Base-by-base conservation (phyloP, 108 stramenopile species). In the Schizochytrium sp. region DNA sequence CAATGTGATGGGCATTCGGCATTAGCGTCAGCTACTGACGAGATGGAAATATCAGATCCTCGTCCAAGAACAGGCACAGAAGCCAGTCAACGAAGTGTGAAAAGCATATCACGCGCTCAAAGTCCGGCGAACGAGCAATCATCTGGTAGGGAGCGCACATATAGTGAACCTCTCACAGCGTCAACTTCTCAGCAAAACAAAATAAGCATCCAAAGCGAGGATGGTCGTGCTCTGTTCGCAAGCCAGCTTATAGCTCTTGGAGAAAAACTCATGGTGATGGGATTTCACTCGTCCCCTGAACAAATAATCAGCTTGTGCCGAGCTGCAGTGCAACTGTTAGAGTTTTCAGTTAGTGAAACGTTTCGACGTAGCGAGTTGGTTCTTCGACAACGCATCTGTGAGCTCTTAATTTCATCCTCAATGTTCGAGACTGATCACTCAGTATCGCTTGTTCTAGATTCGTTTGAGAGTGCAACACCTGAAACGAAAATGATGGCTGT, bases 271-370 rank as follows among this genome's bases (percentile, higher is more conserved):
- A 69, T 69, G 5, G 42, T 69, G 0, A 69, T 69, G 64, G 64
- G 64, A 7, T 83, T 38, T 40, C 19, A n/a, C 76, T 55, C 47
- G 15, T 49, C 12, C 15, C 76, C 76, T 8, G 50, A 56, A 28
- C 76, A 83, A 49, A 42, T 83, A n/a, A 83, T 83, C 2, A 40
- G 55, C 15, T 40, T 83, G 38, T 83, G 76, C 76, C 76, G 53
- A 17, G 53, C 53, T 38, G 10, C 47, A 10, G 76, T 83, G 76
- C 47, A 38, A 5, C 47, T 83, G 12, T 10, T 83, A 8, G 5
- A 50, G 12, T 49, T 49, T 28, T 46, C 28, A 10, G n/a, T n/a
- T 5, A 83, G 28, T n/a, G 50, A 55, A 5, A 13, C 50, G 15
- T 53, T 83, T 13, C 47, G 28, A 10, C 47, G 76, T 38, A n/a